Base-by-base conservation (phyloP, 352 stramenopile genomes). In the Phytophthora foliorum region DNA sequence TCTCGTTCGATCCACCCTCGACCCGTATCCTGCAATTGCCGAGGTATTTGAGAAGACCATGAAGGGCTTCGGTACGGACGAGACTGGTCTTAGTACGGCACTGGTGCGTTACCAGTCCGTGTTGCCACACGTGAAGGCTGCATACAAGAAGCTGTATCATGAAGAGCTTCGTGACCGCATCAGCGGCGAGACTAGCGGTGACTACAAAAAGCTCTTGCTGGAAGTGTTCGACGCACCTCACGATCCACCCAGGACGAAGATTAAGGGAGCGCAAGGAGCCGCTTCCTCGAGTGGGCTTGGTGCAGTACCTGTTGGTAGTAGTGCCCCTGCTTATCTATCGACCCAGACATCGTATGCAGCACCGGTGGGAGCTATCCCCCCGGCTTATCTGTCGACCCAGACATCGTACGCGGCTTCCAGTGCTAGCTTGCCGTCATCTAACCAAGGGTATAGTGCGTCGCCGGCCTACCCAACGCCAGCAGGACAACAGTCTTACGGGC, bases 11-110 rank as follows among this genome's bases (percentile, higher is more conserved):
- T 80, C 71, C 25, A 75, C 80, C 1, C 78, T 94, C 46, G 80
- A 93, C 44, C 78, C 87, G 38, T 90, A 80, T 46, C 74, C 78
- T 59, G 80, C 82, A 13, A 89, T 92, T n/a, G 82, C 81, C 0
- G 81, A 92, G 51, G 68, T 88, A 24, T 90, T 92, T 67, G 84
- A 92, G 52, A 83, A 81, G 54, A 91, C 82, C 6, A 88, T 92
- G 82, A 90, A 89, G 61, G 84, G 80, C 19, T 86, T 91, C 53
- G 84, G 81, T 13, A 91, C 80, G 34, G 82, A 92, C 62, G 82
- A 90, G 42, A 84, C 76, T 3, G 71, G 66, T 9, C 57, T 92
- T 2, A 90, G 80, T 57, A 86, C 80, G 16, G 67, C 78, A 14
- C 46, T 92, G 17, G 80, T 92, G 57, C 81, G 84, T 32, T 92